A percentile compares a stretch with the other conserved stretches of the same genome.
These are phyloP conservation scores for Penicillium macrosclerotiorum DNA, from an alignment of 495 filamentous ascomycete genomes.

Conservation along the genomic window DNA sequence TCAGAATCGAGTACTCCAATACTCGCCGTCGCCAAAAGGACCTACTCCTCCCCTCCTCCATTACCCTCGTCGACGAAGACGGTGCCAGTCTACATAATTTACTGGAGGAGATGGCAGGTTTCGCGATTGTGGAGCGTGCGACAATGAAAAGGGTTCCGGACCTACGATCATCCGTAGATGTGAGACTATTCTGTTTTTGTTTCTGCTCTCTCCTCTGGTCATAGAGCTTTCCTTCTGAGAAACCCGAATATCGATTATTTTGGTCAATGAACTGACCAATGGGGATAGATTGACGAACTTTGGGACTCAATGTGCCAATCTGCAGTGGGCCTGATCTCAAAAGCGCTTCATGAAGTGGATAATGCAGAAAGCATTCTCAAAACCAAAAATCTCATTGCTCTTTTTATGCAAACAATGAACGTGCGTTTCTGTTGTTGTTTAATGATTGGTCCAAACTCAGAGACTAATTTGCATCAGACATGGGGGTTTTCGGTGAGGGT, in stretches of 20 bases:
- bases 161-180: constrained; percentile 79
- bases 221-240: too few relatives aligned
- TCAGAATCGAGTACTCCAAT: constrained; percentile 83
- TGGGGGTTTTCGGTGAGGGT: constrained; percentile 84
- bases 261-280: neutral
- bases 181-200: constrained; percentile 32
- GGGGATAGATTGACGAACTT: constrained; percentile 77
- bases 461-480: constrained; percentile 49
- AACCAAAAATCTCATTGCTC: constrained; percentile 84
- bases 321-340: constrained; percentile 74
- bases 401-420: constrained; percentile 98
- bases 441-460: too few relatives aligned
- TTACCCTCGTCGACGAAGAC: constrained; percentile 71
- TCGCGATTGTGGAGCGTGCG: constrained; percentile 92
- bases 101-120: constrained; percentile 90
- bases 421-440: too few relatives aligned
- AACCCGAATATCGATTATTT: neutral
- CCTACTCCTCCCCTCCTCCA: constrained; percentile 69
- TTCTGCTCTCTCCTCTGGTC: neutral
- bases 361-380: constrained; percentile 84
- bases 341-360: constrained; percentile 69
- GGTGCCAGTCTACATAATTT: constrained; percentile 77
- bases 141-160: constrained; percentile 85
- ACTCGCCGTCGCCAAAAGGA: constrained; percentile 91
- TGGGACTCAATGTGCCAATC: constrained; percentile 98